Evolutionary conservation across 2,329 filamentous ascomycete genomes (phyloP).

Genomic region (Penicillium sclerotiorum): DNA sequence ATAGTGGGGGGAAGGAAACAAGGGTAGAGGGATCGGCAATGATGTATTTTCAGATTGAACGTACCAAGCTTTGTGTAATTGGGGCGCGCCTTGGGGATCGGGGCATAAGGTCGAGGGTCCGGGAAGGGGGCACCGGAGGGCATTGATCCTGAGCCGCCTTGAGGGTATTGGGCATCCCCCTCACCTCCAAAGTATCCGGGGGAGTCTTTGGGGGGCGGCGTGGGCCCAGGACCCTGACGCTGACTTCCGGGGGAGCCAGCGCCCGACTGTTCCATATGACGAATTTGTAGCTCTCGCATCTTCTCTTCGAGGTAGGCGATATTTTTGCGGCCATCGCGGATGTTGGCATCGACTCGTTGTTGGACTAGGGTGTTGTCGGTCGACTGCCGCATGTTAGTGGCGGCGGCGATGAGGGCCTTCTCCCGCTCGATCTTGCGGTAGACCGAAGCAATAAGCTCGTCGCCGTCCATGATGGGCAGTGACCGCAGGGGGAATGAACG

Average conservation of each 20-base stretch:
- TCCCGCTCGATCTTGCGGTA: slow-evolving; percentile 97
- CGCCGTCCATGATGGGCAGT: slow-evolving; percentile 57
- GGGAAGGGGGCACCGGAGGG: slow-evolving; percentile 79
- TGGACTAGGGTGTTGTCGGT: slow-evolving; percentile 92
- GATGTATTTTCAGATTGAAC: slow-evolving; percentile 31
- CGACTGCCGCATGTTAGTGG: slow-evolving; percentile 91
- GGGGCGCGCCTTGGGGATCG: slow-evolving; percentile 72
- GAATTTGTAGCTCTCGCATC: slow-evolving; percentile 83
- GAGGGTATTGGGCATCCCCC: slow-evolving; percentile 55
- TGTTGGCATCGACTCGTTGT: slow-evolving; percentile 87
- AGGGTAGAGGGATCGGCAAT: not conserved
- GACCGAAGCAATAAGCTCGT: slow-evolving; percentile 74
- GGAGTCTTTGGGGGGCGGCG: slow-evolving; percentile 75
- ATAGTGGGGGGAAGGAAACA: not conserved
- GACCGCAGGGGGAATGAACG: slow-evolving; percentile 13
- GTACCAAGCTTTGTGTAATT: slow-evolving; percentile 96
- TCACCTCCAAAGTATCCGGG: slow-evolving; percentile 57
- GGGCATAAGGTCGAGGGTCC: slow-evolving; percentile 67
- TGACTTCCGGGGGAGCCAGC: slow-evolving; percentile 50
- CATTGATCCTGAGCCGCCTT: slow-evolving; percentile 72
- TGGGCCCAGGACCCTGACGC: slow-evolving; percentile 54
- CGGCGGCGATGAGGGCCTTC: slow-evolving; percentile 90
- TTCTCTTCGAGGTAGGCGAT: slow-evolving; percentile 95
- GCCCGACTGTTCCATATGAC: slow-evolving; percentile 64
- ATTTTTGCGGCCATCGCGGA: slow-evolving; percentile 89